phyloP scores from a whole-genome alignment of 2,329 filamentous ascomycete species.

The Daldinia sp. region DNA sequence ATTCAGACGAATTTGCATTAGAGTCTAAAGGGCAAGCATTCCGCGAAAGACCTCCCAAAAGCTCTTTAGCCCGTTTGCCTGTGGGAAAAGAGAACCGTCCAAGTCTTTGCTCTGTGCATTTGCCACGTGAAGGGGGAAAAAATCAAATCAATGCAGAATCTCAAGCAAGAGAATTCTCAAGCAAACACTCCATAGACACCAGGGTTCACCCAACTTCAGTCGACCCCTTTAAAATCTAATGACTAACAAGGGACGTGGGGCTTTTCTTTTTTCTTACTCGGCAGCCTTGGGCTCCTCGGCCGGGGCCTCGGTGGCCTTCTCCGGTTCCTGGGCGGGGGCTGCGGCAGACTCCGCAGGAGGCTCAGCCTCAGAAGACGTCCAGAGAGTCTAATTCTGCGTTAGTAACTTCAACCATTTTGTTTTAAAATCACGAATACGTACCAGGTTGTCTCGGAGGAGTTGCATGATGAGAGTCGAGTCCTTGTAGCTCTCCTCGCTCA shows the following conservation, averaged over 20 bases:
- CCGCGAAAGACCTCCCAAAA: conserved; percentile 61
- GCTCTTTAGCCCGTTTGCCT: conserved; percentile 55
- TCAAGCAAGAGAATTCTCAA: conserved; percentile 62
- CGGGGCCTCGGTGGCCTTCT: conserved; percentile 67
- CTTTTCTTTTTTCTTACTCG: conserved; percentile 71
- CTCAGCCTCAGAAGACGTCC: conserved; percentile 99
- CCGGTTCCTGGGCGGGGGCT: conserved; percentile 65
- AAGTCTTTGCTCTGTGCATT: conserved; percentile 57
- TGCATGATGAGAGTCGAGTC: conserved; percentile 99
- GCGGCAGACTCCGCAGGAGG: conserved; percentile 67
- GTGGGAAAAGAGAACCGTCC: conserved; percentile 51
- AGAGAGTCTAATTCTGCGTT: conserved; percentile 79
- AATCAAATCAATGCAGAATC: conserved; percentile 63
- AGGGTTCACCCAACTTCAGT: conserved; percentile 62
- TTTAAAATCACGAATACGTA: conserved; percentile 58
- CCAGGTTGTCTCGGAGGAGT: conserved; percentile 95
- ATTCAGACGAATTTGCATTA: conserved; percentile 68
- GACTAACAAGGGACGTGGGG: conserved; percentile 53
- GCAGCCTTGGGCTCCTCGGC: conserved; percentile 76
- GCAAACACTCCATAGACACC: conserved; percentile 74
- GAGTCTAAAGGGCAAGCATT: conserved; percentile 67
- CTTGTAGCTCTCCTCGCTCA: conserved; percentile 99
- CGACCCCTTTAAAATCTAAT: conserved; percentile 58
- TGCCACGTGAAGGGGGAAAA: conserved; percentile 57
- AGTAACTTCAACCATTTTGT: conserved; percentile 43